These are phyloP conservation scores for Colletotrichum karsti DNA, from an alignment of 2,329 filamentous ascomycete species.

Conservation along the genomic window DNA sequence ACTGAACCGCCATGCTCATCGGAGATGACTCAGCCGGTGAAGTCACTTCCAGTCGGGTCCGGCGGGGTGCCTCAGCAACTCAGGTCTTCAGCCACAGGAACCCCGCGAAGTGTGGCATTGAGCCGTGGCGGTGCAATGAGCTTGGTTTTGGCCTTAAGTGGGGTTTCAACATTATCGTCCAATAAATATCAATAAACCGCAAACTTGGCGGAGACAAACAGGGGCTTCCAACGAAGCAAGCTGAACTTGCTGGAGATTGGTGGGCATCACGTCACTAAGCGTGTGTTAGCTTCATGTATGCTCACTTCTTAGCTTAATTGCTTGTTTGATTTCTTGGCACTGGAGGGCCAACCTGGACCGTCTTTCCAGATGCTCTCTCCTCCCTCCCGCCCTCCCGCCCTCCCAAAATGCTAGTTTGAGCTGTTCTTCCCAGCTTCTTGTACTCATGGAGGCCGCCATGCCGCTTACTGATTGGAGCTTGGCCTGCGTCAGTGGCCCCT, in stretches of 20 bases:
- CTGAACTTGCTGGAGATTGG: slow-evolving; percentile 1
- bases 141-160: background rate
- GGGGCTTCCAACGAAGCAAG: background rate
- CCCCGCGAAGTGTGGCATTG: slow-evolving; percentile 3
- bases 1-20: slow-evolving; percentile 5
- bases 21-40: slow-evolving; percentile 26
- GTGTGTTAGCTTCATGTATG: slow-evolving; percentile 10
- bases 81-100: background rate
- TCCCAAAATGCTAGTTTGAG: background rate
- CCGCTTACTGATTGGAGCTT: slow-evolving; percentile 14
- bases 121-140: slow-evolving; percentile 6
- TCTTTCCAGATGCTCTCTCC: too few relatives aligned
- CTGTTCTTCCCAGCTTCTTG: slow-evolving; percentile 1
- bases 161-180: background rate
- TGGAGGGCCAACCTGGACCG: background rate
- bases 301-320: slow-evolving; percentile 10
- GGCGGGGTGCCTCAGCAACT: too few relatives aligned
- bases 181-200: background rate
- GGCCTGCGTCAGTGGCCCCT: slow-evolving; percentile 28
- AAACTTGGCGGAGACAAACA: background rate
- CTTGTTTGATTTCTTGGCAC: slow-evolving; percentile 24
- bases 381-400: too few relatives aligned
- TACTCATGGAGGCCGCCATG: background rate
- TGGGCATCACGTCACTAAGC: slow-evolving; percentile 27
- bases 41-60: too few relatives aligned